These are phyloP conservation scores for Hygrophorus russula DNA, from an alignment of 768 basidiomycete species.

Conservation along the genomic window DNA sequence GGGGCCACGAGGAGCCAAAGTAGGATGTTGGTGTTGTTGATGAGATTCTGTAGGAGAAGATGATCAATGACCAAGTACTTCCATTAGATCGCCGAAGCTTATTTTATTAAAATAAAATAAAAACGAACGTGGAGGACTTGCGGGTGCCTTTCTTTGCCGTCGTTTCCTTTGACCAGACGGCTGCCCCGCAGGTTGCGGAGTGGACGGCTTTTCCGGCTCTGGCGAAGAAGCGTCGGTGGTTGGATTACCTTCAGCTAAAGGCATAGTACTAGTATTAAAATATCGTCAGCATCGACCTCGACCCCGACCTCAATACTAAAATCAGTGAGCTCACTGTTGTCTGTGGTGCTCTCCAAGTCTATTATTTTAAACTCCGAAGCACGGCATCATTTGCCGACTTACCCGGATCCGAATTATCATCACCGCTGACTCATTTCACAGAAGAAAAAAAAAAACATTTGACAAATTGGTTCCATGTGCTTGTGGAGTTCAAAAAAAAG, in stretches of 20 bases:
- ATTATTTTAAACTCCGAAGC: too few species aligned
- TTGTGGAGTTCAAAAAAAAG: not conserved
- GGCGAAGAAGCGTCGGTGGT: not conserved
- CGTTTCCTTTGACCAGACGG: constrained; percentile 27
- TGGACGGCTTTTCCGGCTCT: constrained; percentile 12
- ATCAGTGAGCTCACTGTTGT: too few species aligned
- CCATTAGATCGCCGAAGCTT: constrained; percentile 13
- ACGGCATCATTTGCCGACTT: too few species aligned
- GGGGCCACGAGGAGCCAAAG: constrained; percentile 17
- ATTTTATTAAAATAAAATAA: not conserved
- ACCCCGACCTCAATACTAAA: too few species aligned
- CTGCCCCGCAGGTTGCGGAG: constrained; percentile 23
- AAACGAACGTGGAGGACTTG: constrained; percentile 2
- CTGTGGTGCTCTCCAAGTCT: too few species aligned
- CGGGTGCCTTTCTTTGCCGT: constrained; percentile 38
- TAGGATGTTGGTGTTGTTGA: constrained; percentile 18
- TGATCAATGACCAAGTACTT: constrained; percentile 2
- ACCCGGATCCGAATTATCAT: too few species aligned
- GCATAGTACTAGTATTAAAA: not conserved
- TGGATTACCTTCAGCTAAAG: not conserved
- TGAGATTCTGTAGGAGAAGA: constrained; percentile 15
- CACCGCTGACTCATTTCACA: too few species aligned
- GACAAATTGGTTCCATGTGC: not conserved
- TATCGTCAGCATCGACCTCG: too few species aligned
- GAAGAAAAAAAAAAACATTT: not conserved